Conservation (phyloP, 2,329 filamentous ascomycete species). For the Aspergillus texensis region DNA sequence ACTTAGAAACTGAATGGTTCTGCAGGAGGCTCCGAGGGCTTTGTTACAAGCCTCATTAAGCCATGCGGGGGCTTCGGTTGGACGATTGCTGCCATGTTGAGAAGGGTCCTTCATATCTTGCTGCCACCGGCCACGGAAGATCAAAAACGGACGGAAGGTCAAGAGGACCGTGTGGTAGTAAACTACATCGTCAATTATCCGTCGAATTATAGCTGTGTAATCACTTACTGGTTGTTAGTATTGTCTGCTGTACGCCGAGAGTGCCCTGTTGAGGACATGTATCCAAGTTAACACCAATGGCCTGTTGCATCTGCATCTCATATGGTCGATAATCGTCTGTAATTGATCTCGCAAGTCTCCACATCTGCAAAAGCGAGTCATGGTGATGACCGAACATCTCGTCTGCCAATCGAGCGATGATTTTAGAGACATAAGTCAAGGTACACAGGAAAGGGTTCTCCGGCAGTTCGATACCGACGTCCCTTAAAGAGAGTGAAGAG, state of each 20-base stretch:
- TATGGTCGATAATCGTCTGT: conserved; percentile 32
- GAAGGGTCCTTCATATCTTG: conserved; percentile 30
- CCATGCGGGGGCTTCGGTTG: conserved; percentile 39
- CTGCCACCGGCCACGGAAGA: conserved; percentile 47
- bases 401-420: conserved; percentile 45
- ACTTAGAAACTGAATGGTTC: conserved; percentile 45
- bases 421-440: conserved; percentile 40
- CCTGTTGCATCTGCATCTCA: conserved; percentile 30
- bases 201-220: not conserved
- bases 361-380: conserved; percentile 43
- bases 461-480: conserved; percentile 40
- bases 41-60: conserved; percentile 50
- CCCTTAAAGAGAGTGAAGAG: conserved; percentile 42
- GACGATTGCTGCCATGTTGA: conserved; percentile 19
- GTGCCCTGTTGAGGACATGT: conserved; percentile 40
- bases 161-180: conserved; percentile 49
- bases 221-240: conserved; percentile 39
- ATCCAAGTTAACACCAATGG: conserved; percentile 39
- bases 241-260: conserved; percentile 45
- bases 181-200: conserved; percentile 31
- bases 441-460: conserved; percentile 44
- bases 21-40: conserved; percentile 45
- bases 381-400: conserved; percentile 48
- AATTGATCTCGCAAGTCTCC: conserved; percentile 38
- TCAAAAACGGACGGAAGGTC: conserved; percentile 50